Evolutionary conservation across 169 alveolate species (phyloP), one percentile per base, ranked within the genome.

Genomic region (Eimeria maxima): DNA sequence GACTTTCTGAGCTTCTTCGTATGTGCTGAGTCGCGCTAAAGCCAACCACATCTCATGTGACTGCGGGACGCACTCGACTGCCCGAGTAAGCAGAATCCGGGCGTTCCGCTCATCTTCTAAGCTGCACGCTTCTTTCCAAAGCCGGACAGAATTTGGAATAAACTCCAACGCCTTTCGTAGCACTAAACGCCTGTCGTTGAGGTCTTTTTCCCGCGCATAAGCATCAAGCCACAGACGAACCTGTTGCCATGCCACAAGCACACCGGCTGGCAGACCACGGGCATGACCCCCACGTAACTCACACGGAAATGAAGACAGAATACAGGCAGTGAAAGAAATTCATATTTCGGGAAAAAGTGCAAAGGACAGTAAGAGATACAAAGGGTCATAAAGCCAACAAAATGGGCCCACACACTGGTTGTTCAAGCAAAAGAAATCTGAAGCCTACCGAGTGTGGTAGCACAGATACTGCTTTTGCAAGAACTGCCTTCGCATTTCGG

Each of bases 31-130:
- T 96, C 99, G 97, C 4, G 99, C 99, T 88, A 99, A 97, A 44
- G 99, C 99, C 84, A 99, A 97, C 99, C 99, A 99, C 97, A 99
- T 97, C 84, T 99, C 99, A 74, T 99, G 98, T 27, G 99, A 98
- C 95, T 99, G 99, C 33, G 99, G 99, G 63, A 99, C 99, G 95
- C 99, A 99, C 96, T 99, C 99, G n/a, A 99, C 99, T 24, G 99
- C 99, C 74, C 99, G 98, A 86, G 99, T 97, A 44, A 99, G 98
- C 80, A 99, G 97, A 33, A 98, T 97, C 86, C 98, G 98, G 44
- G 99, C 99, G 92, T 99, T 98, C 80, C 98, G 97, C 94, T 98
- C 99, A 71, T 98, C 98, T 97, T 99, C 99, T 83, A 99, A 95
- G 24, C 99, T 98, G 50, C 99, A 98, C 27, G 99, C 98, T 95